phyloP scores from a whole-genome alignment of 2,329 filamentous ascomycete species.

The Fusarium subtropicale region DNA sequence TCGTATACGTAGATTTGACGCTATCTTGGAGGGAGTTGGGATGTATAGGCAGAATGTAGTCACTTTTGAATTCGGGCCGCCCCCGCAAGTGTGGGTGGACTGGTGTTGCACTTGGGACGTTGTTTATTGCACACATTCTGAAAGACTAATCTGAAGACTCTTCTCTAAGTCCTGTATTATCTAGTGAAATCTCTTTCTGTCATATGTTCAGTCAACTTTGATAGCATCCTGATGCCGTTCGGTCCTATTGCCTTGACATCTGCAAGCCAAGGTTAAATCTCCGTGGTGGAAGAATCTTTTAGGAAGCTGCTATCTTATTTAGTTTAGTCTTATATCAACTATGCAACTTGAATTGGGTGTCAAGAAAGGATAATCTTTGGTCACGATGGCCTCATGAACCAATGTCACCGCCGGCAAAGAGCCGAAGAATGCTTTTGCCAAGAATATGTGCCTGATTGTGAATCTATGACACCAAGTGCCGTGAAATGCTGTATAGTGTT shows the following conservation, averaged over 20 bases:
- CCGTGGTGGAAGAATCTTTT: not conserved
- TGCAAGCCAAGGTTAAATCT: not conserved
- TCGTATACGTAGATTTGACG: not conserved
- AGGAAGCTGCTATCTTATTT: not conserved
- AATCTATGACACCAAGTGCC: not conserved
- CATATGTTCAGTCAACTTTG: not conserved
- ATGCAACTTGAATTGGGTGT: not conserved
- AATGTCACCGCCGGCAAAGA: not conserved
- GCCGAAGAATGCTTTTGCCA: not conserved
- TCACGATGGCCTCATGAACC: not conserved
- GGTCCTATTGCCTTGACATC: slow-evolving; percentile 8
- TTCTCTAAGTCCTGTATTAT: not conserved
- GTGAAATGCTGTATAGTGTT: rapidly evolving
- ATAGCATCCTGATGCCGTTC: not conserved
- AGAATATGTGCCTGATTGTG: too few species aligned
- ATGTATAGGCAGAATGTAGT: not conserved
- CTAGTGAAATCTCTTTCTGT: not conserved
- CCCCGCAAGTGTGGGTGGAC: slow-evolving; percentile 17
- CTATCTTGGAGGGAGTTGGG: not conserved
- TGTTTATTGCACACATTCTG: not conserved
- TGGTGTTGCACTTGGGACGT: not conserved
- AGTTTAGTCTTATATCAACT: not conserved
- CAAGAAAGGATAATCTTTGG: not conserved
- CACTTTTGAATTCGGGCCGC: slow-evolving; percentile 22
- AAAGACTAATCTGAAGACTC: not conserved